Base-by-base conservation (phyloP, 192 early-diverging fungal genomes). In the Coemansia sp. region DNA sequence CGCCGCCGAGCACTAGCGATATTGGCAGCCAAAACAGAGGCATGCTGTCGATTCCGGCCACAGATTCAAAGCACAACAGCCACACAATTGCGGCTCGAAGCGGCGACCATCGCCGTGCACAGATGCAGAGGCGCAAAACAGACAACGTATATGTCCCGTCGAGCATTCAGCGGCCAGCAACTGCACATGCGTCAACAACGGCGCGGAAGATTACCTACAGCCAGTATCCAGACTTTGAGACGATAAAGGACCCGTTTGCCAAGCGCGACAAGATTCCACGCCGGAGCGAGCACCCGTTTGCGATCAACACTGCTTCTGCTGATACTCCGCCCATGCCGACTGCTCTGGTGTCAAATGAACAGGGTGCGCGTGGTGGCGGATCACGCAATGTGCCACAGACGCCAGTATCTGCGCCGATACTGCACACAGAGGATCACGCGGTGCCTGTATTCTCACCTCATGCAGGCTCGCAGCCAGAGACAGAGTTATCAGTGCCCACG, bases 251-350 rank as follows among this genome's bases (percentile, higher is more conserved):
- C 47, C 81, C 81, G 54, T 83, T 83, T 72, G 72, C 71, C 11
- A 83, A 83, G 67, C 68, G 76, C 59, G 81, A 83, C 63, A 78
- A 78, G 67, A 83, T 83, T 35, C 81, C 77, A 41, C 62, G 51
- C 58, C 66, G 65, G 57, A 73, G 71, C 61, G 57, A 67, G 60
- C 53, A 57, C 16, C 75, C 51, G 22, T 62, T 69, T 62, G 26
- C 49, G 39, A 45, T 62, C 12, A 54, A 27, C 23, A 31, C 55
- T 27, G 56, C 26, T 11, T n/a, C 48, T 8, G 19, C 48, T 9
- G n/a, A 55, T 16, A 14, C 26, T 17, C 53, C 53, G 1, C 53
- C 53, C 3, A 9, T 61, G 39, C 57, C 51, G 43, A 14, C 26
- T 16, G 47, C 35, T 57, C 26, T 38, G 16, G 21, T 59, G 47